Conservation (phyloP, 2,329 filamentous ascomycete species). For the Onygenales sp. region DNA sequence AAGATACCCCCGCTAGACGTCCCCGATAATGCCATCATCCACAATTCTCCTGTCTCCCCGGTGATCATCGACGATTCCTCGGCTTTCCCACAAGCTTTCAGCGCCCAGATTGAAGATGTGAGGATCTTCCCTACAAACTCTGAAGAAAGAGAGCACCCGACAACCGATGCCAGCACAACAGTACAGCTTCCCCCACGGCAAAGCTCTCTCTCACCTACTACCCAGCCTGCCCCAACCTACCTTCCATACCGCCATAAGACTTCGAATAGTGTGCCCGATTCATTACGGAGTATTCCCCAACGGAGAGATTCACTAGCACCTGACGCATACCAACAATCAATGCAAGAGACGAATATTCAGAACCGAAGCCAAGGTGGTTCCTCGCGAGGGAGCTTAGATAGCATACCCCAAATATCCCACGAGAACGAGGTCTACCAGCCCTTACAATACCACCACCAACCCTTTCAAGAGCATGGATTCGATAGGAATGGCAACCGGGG, state of each 20-base stretch:
- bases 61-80: conserved; percentile 23
- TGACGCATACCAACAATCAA: conserved; percentile 8
- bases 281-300: conserved; percentile 19
- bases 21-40: conserved; percentile 17
- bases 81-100: conserved; percentile 19
- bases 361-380: conserved; percentile 17
- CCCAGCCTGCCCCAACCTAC: neutral
- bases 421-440: conserved; percentile 34
- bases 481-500: conserved; percentile 15
- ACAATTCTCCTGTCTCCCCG: conserved; percentile 24
- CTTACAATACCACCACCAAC: conserved; percentile 44
- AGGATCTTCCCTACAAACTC: conserved; percentile 3
- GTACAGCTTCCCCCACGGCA: conserved; percentile 15
- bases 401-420: conserved; percentile 17
- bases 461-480: conserved; percentile 29
- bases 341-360: conserved; percentile 18
- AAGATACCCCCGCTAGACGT: conserved; percentile 12
- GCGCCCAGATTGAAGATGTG: conserved; percentile 19
- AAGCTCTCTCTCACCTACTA: conserved; percentile 14
- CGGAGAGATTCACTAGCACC: conserved; percentile 15
- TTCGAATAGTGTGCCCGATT: conserved; percentile 27
- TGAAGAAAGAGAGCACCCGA: conserved; percentile 12
- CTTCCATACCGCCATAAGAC: conserved; percentile 22
- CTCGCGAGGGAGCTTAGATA: conserved; percentile 28
- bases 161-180: conserved; percentile 12